Conservation (phyloP, 768 basidiomycete genomes). For the Termitomyces sp. region DNA sequence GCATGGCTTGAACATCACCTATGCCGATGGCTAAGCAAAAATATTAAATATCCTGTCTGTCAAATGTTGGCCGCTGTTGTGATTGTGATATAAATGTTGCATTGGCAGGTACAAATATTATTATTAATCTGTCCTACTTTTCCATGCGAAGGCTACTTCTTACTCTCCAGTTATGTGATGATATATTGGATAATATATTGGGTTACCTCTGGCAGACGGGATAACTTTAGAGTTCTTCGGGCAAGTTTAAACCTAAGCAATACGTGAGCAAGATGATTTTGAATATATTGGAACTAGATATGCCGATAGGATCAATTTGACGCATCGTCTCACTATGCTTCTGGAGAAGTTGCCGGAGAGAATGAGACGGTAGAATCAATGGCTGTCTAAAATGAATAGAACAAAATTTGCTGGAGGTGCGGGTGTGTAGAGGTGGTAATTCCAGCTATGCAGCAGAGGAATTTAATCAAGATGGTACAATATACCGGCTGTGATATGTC, state of each 20-base stretch:
- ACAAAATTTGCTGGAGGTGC: constrained; percentile 52
- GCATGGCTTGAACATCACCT: no score
- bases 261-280: constrained; percentile 23
- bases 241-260: constrained; percentile 49
- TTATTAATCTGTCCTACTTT: no score
- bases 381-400: constrained; percentile 38
- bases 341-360: constrained; percentile 39
- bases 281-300: neutral
- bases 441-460: constrained; percentile 46
- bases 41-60: no score
- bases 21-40: neutral
- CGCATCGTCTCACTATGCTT: constrained; percentile 64
- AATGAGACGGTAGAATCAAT: constrained; percentile 61
- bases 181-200: no score
- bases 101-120: no score
- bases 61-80: no score
- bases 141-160: no score
- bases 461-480: neutral
- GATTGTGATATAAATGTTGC: no score
- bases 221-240: constrained; percentile 87
- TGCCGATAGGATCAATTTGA: constrained; percentile 34
- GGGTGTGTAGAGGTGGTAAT: constrained; percentile 89
- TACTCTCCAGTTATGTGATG: no score
- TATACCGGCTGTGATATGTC: constrained; percentile 69
- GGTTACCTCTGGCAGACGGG: constrained; percentile 17